Evolutionary conservation across 202 grass and related monocot genomes (phyloP).

Genomic region (Thinopyrum obtusiflorum): DNA sequence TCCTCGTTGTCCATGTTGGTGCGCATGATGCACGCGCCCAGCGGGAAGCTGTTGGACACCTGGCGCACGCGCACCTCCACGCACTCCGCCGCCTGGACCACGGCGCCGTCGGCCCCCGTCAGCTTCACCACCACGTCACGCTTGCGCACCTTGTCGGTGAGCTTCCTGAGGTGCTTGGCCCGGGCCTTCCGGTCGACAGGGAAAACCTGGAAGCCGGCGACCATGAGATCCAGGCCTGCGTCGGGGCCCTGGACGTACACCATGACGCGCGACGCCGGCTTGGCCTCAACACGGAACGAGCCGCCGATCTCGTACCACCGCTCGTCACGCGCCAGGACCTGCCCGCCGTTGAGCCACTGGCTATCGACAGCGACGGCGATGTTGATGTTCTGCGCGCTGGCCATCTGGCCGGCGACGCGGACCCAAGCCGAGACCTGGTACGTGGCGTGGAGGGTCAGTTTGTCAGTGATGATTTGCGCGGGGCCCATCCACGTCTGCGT

Average conservation of each 20-base stretch:
- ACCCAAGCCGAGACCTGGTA: slow-evolving; percentile 89
- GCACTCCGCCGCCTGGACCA: neutral
- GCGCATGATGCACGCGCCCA: slow-evolving; percentile 79
- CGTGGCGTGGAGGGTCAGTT: slow-evolving; percentile 58
- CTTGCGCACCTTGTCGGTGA: slow-evolving; percentile 72
- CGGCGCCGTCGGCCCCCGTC: neutral
- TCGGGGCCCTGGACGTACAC: slow-evolving; percentile 76
- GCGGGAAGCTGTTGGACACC: slow-evolving; percentile 76
- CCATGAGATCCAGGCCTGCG: slow-evolving; percentile 79
- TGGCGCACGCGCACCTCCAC: slow-evolving; percentile 59
- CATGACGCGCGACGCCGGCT: slow-evolving; percentile 44
- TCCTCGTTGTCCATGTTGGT: slow-evolving; percentile 97
- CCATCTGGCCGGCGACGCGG: slow-evolving; percentile 42
- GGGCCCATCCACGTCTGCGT: slow-evolving; percentile 91
- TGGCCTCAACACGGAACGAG: slow-evolving; percentile 65
- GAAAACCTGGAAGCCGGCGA: slow-evolving; percentile 77
- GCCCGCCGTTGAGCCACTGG: slow-evolving; percentile 81
- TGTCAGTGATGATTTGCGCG: slow-evolving; percentile 70
- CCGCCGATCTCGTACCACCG: slow-evolving; percentile 89
- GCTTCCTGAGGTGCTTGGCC: slow-evolving; percentile 45
- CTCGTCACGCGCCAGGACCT: slow-evolving; percentile 56
- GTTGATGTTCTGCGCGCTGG: slow-evolving; percentile 49
- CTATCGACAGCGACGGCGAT: slow-evolving; percentile 57
- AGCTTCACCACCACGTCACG: slow-evolving; percentile 69
- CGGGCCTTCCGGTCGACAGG: slow-evolving; percentile 59